Evolutionary conservation across 257 asterid species (phyloP).

Genomic region (Apocynum venetum): DNA sequence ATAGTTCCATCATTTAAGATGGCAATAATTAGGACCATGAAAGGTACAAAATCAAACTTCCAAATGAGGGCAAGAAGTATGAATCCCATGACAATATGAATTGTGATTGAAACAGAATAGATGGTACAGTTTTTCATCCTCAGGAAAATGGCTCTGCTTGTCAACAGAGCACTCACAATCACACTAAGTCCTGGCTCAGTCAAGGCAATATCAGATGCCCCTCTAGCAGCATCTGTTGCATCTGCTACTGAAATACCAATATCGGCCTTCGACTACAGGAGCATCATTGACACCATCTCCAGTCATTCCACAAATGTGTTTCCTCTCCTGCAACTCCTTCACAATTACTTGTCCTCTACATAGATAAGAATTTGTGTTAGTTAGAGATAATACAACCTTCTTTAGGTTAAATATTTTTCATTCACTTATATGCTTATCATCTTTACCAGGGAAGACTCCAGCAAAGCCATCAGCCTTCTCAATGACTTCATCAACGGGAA

Average conservation of each 20-base stretch:
- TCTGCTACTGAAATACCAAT: slow-evolving; percentile 91
- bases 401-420: neutral
- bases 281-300: slow-evolving; percentile 96
- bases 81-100: slow-evolving; percentile 86
- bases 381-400: neutral
- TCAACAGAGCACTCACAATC: slow-evolving; percentile 74
- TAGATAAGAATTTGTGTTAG: neutral
- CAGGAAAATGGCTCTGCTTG: slow-evolving; percentile 90
- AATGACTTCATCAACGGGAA: slow-evolving; percentile 79
- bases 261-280: slow-evolving; percentile 79
- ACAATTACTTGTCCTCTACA: slow-evolving; percentile 80
- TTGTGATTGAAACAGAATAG: slow-evolving; percentile 85
- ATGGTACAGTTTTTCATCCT: slow-evolving; percentile 92
- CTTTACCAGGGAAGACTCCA: slow-evolving; percentile 86
- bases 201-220: slow-evolving; percentile 85
- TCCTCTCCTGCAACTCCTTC: slow-evolving; percentile 70
- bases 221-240: slow-evolving; percentile 83
- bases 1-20: slow-evolving; percentile 87
- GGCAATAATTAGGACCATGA: slow-evolving; percentile 88
- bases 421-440: neutral
- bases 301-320: slow-evolving; percentile 88
- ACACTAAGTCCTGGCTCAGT: slow-evolving; percentile 91
- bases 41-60: slow-evolving; percentile 89
- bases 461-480: slow-evolving; percentile 96
- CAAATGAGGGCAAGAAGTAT: slow-evolving; percentile 83